Evolutionary conservation across 2,329 filamentous ascomycete species (phyloP).

Genomic region (Fusarium sp.): DNA sequence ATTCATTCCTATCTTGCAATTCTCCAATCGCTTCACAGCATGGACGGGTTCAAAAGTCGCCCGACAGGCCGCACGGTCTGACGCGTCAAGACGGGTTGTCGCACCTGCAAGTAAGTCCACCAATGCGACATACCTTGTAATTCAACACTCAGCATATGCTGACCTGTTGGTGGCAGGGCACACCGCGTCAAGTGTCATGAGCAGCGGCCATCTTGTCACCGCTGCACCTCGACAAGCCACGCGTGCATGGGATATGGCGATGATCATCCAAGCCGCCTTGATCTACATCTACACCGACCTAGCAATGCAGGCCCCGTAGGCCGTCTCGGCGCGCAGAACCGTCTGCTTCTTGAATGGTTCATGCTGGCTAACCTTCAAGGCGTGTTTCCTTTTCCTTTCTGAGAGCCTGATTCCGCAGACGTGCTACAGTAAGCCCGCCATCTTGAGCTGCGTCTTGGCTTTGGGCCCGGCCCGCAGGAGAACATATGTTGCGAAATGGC

Average conservation of each 20-base stretch:
- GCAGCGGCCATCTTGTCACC: not conserved
- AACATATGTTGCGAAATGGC: not conserved
- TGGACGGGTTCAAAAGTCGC: not conserved
- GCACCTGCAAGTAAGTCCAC: conserved; percentile 12
- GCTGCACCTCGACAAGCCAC: conserved; percentile 3
- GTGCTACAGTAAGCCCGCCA: conserved; percentile 7
- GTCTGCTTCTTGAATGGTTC: conserved; percentile 10
- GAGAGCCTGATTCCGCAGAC: conserved; percentile 14
- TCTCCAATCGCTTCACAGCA: not conserved
- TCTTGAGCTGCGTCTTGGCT: conserved; percentile 20
- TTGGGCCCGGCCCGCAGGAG: conserved; percentile 12
- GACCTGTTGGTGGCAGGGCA: conserved; percentile 1
- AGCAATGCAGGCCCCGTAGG: conserved; percentile 1
- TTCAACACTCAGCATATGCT: not conserved
- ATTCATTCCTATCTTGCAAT: too few species aligned
- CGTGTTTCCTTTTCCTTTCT: conserved; percentile 16
- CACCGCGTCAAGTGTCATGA: conserved; percentile 15
- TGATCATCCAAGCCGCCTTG: not conserved
- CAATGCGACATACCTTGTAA: not conserved
- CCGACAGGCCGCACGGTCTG: conserved; percentile 5
- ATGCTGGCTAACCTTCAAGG: conserved; percentile 10
- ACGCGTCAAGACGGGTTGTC: conserved; percentile 15
- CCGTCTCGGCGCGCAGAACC: conserved; percentile 2
- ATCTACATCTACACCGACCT: conserved; percentile 3
- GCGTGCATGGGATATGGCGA: conserved; percentile 5